phyloP scores from a whole-genome alignment of 257 asterid species.

The Ilex asprella region DNA sequence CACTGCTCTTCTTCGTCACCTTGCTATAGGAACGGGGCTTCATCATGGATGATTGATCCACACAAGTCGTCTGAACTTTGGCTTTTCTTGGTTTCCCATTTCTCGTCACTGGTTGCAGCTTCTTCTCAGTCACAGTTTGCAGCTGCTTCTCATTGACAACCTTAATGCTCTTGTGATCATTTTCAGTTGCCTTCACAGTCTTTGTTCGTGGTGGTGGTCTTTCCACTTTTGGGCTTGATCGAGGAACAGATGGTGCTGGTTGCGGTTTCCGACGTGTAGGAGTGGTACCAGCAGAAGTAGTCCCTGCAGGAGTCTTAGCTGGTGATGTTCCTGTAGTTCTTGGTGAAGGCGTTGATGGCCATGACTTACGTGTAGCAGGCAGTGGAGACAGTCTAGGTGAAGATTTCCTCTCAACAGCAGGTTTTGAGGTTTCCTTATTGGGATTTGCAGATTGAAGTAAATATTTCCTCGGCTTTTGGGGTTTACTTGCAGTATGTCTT shows the following conservation, averaged over 20 bases:
- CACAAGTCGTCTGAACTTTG: slow-evolving; percentile 43
- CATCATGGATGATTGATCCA: slow-evolving; percentile 38
- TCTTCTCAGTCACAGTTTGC: slow-evolving; percentile 48
- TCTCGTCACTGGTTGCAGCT: slow-evolving; percentile 46
- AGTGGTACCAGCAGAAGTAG: slow-evolving; percentile 34
- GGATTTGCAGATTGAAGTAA: slow-evolving; percentile 43
- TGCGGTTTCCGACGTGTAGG: slow-evolving; percentile 63
- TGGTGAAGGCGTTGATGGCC: slow-evolving; percentile 73
- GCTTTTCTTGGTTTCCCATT: slow-evolving; percentile 41
- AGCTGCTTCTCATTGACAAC: slow-evolving; percentile 48
- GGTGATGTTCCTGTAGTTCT: slow-evolving; percentile 57
- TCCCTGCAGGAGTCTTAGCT: slow-evolving; percentile 42
- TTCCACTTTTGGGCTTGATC: slow-evolving; percentile 42
- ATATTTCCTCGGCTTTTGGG: slow-evolving; percentile 49
- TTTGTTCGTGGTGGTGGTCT: slow-evolving; percentile 38
- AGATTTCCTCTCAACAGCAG: slow-evolving; percentile 47
- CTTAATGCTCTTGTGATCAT: slow-evolving; percentile 41
- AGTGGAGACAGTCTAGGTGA: slow-evolving; percentile 49
- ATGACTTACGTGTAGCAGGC: slow-evolving; percentile 79
- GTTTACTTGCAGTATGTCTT: slow-evolving; percentile 40
- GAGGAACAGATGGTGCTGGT: slow-evolving; percentile 47
- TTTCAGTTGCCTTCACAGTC: slow-evolving; percentile 39
- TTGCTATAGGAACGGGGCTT: slow-evolving; percentile 65
- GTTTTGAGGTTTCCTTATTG: slow-evolving; percentile 48
- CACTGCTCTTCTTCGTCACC: slow-evolving; percentile 80